Evolutionary conservation across 495 filamentous ascomycete genomes (phyloP).

Genomic region (Neurospora intermedia): DNA sequence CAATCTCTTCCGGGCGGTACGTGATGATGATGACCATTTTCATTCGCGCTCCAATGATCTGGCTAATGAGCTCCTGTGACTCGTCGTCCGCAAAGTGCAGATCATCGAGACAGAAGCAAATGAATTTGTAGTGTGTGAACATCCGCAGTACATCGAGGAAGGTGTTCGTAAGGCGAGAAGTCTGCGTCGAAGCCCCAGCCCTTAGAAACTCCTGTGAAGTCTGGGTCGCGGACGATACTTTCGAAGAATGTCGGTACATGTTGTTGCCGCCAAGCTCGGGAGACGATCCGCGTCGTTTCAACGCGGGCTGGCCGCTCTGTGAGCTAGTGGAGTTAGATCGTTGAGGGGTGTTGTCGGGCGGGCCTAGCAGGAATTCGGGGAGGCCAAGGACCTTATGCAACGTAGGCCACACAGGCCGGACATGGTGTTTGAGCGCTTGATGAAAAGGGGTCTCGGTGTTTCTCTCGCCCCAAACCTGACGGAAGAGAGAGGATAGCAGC

Average conservation of each 20-base stretch:
- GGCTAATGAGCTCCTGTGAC: conserved; percentile 64
- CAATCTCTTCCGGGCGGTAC: conserved; percentile 44
- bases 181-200: conserved; percentile 56
- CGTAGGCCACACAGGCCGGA: conserved; percentile 67
- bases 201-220: conserved; percentile 62
- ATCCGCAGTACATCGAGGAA: conserved; percentile 76
- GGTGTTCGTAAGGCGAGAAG: conserved; percentile 69
- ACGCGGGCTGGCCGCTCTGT: conserved; percentile 10
- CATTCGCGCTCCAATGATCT: conserved; percentile 59
- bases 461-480: conserved; percentile 84
- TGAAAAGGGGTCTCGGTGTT: conserved; percentile 80
- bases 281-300: conserved; percentile 32
- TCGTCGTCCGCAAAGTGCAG: conserved; percentile 82
- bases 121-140: conserved; percentile 65
- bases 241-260: not conserved
- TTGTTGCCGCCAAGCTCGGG: conserved; percentile 23
- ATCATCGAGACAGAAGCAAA: conserved; percentile 78
- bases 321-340: not conserved
- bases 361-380: conserved; percentile 58
- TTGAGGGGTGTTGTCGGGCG: conserved; percentile 13
- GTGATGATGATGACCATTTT: conserved; percentile 71
- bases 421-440: conserved; percentile 56
- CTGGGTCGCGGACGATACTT: conserved; percentile 24
- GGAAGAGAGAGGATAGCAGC: conserved; percentile 69
- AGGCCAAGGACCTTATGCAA: conserved; percentile 69